Evolutionary conservation across 1,139 yeast genomes (phyloP).

Genomic region (Zygoascus meyerae): DNA sequence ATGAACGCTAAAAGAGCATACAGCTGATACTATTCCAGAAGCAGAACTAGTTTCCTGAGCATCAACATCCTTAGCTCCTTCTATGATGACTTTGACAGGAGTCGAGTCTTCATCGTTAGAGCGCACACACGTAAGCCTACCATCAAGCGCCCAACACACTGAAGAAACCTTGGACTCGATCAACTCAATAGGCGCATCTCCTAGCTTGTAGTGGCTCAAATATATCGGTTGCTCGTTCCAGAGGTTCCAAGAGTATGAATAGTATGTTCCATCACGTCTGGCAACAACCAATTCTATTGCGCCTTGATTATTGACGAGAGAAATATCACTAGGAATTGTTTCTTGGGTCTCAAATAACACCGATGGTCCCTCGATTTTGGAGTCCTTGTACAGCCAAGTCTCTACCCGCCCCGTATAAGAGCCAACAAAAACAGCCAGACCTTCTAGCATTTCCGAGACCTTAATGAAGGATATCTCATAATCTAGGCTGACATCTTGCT

Average conservation of each 20-base stretch:
- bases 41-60: not conserved
- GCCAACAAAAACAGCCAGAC: too few species aligned
- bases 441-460: too few species aligned
- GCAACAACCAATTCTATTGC: too few species aligned
- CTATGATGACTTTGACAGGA: constrained; percentile 1
- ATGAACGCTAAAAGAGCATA: not conserved
- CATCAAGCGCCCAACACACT: not conserved
- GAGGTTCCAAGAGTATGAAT: not conserved
- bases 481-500: too few species aligned
- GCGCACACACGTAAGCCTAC: constrained; percentile 1
- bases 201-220: not conserved
- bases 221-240: not conserved
- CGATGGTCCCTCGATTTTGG: too few species aligned
- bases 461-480: too few species aligned
- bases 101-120: not conserved
- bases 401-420: too few species aligned
- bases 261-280: constrained; percentile 1
- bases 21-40: not conserved
- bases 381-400: too few species aligned
- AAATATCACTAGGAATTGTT: too few species aligned
- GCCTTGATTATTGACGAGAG: too few species aligned
- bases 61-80: constrained; percentile 2
- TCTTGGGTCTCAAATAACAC: too few species aligned
- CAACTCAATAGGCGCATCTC: constrained; percentile 5
- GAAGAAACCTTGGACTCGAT: constrained; percentile 1